These are phyloP conservation scores for Scutellaria barbata DNA, from an alignment of 257 asterid species.

Conservation along the genomic window DNA sequence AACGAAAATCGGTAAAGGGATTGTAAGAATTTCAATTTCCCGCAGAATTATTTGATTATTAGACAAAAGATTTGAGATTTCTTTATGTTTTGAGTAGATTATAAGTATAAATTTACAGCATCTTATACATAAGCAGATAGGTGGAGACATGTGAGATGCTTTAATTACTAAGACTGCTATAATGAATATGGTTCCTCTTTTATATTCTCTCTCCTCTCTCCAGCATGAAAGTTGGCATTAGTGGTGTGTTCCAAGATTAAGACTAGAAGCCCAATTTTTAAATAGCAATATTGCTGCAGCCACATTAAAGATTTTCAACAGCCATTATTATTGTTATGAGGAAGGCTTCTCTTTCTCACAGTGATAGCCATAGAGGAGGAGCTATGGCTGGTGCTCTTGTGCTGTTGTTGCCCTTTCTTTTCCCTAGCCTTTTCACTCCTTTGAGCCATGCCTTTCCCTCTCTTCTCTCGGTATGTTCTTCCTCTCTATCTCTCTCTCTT, in stretches of 20 bases:
- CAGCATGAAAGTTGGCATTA: conserved; percentile 44
- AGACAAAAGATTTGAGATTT: background rate
- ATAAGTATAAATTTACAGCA: conserved; percentile 4
- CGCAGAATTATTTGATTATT: background rate
- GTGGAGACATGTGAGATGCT: conserved; percentile 74
- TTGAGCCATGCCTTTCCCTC: conserved; percentile 77
- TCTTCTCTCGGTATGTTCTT: conserved; percentile 60
- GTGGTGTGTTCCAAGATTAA: conserved; percentile 46
- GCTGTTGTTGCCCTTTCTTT: conserved; percentile 67
- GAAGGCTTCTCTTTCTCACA: conserved; percentile 49
- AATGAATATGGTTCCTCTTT: conserved; percentile 57
- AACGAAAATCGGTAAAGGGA: conserved; percentile 9
- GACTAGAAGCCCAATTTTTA: conserved; percentile 33
- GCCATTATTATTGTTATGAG: conserved; percentile 40
- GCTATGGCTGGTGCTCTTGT: conserved; percentile 75
- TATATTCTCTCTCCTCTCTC: conserved; percentile 33
- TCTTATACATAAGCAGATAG: conserved; percentile 29
- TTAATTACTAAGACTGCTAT: conserved; percentile 57
- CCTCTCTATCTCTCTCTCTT: conserved; percentile 19
- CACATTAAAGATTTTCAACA: conserved; percentile 37
- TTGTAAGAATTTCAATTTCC: conserved; percentile 7
- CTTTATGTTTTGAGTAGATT: background rate
- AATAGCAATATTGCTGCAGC: conserved; percentile 29
- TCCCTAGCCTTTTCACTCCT: conserved; percentile 60
- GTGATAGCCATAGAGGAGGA: conserved; percentile 59